Conservation (phyloP, 495 filamentous ascomycete genomes). For the Platismatia glauca region DNA sequence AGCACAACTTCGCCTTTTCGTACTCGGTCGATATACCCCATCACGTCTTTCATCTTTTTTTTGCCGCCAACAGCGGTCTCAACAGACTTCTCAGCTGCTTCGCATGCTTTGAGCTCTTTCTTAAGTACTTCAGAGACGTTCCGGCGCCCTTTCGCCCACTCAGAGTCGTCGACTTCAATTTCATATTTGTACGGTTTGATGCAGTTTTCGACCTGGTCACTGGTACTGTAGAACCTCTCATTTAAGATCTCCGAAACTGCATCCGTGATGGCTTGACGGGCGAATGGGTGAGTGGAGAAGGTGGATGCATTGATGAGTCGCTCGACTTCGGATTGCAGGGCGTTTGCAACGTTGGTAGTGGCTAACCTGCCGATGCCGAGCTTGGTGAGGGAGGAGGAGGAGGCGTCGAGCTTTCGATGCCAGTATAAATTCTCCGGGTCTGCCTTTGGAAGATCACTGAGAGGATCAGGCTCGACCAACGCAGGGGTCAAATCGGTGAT, state of each 20-base stretch:
- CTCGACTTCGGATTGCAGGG: constrained; percentile 80
- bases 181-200: constrained; percentile 99
- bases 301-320: constrained; percentile 66
- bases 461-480: constrained; percentile 56
- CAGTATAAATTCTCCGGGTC: constrained; percentile 79
- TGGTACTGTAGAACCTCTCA: constrained; percentile 91
- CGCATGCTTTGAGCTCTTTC: constrained; percentile 73
- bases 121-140: constrained; percentile 70
- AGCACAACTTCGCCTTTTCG: constrained; percentile 73
- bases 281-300: constrained; percentile 84
- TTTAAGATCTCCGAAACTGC: constrained; percentile 81
- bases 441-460: constrained; percentile 70
- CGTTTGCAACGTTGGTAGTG: constrained; percentile 77
- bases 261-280: constrained; percentile 80
- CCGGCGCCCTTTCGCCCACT: constrained; percentile 78
- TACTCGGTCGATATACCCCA: constrained; percentile 81
- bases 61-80: constrained; percentile 68
- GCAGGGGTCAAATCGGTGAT: constrained; percentile 60
- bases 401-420: constrained; percentile 91
- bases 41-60: constrained; percentile 80
- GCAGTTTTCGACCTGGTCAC: constrained; percentile 98
- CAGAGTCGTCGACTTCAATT: constrained; percentile 82
- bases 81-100: constrained; percentile 63
- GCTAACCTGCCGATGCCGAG: constrained; percentile 87
- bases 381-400: constrained; percentile 80